A percentile compares a stretch with the other conserved stretches of the same genome.
phyloP scores from a whole-genome alignment of 2,329 filamentous ascomycete genomes.

The Claviceps capensis region DNA sequence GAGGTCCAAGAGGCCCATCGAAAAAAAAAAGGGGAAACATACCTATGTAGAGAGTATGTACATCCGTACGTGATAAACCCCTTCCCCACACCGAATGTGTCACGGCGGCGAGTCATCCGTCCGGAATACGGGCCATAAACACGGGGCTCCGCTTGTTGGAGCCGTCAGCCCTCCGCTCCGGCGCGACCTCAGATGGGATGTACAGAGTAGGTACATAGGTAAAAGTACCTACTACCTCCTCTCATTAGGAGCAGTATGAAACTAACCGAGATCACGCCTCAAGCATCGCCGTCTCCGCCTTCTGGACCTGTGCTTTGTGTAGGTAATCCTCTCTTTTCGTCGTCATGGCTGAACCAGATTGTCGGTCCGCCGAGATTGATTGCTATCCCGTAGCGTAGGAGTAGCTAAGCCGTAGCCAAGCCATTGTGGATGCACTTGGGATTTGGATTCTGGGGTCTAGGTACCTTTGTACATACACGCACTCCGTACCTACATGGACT shows the following conservation, averaged over 20 bases:
- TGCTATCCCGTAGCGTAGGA: not conserved
- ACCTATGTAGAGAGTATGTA: no score
- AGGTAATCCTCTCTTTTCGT: not conserved
- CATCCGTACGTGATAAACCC: no score
- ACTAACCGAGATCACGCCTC: slow-evolving; percentile 2
- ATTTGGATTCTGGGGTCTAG: no score
- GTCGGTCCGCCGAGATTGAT: not conserved
- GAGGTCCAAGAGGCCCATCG: no score
- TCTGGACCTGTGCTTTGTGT: not conserved
- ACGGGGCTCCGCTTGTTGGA: slow-evolving; percentile 5
- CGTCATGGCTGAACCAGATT: not conserved
- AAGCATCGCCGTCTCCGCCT: slow-evolving; percentile 3
- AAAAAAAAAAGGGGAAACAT: no score
- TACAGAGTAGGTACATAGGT: no score
- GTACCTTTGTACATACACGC: no score
- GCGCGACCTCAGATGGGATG: not conserved
- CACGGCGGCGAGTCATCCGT: not conserved
- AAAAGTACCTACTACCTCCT: no score
- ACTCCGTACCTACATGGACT: not conserved
- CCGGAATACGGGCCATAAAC: not conserved
- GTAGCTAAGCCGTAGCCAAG: no score
- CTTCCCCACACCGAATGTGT: not conserved
- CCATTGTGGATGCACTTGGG: not conserved
- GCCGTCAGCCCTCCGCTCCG: not conserved
- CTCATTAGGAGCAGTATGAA: no score